phyloP scores from a whole-genome alignment of 169 alveolate genomes.

The Babesia microti region DNA sequence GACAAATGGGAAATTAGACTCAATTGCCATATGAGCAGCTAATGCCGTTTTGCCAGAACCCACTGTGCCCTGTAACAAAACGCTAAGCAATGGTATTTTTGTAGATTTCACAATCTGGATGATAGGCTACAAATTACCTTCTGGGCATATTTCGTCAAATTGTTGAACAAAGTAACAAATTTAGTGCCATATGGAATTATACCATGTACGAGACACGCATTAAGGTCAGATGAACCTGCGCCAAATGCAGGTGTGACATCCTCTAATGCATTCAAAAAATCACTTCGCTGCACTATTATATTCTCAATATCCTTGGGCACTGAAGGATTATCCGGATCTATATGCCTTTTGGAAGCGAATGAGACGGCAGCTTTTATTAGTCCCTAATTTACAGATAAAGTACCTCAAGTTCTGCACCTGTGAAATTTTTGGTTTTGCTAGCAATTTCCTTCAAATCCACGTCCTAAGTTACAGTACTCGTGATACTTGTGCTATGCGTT shows the following conservation, averaged over 20 bases:
- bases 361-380: conserved; percentile 87
- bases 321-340: conserved; percentile 61
- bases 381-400: conserved; percentile 28
- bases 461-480: conserved; percentile 53
- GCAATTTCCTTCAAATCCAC: conserved; percentile 86
- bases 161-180: conserved; percentile 68
- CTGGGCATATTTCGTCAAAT: conserved; percentile 58
- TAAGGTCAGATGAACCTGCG: conserved; percentile 50
- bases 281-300: conserved; percentile 67
- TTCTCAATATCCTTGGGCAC: conserved; percentile 67
- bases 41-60: conserved; percentile 96
- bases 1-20: conserved; percentile 89
- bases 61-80: conserved; percentile 84
- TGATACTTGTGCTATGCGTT: conserved; percentile 25
- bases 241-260: conserved; percentile 98
- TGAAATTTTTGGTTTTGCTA: conserved; percentile 87
- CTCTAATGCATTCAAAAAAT: conserved; percentile 82
- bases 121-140: conserved; percentile 48
- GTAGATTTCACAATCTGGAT: conserved; percentile 67
- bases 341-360: conserved; percentile 85
- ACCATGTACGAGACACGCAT: conserved; percentile 74
- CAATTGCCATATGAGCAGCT: conserved; percentile 90
- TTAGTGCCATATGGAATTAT: conserved; percentile 79
- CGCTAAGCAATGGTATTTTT: conserved; percentile 79
- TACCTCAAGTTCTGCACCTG: conserved; percentile 99